These are phyloP conservation scores for Trebouxia sp. DNA, from an alignment of 139 green algal species.

Conservation along the genomic window DNA sequence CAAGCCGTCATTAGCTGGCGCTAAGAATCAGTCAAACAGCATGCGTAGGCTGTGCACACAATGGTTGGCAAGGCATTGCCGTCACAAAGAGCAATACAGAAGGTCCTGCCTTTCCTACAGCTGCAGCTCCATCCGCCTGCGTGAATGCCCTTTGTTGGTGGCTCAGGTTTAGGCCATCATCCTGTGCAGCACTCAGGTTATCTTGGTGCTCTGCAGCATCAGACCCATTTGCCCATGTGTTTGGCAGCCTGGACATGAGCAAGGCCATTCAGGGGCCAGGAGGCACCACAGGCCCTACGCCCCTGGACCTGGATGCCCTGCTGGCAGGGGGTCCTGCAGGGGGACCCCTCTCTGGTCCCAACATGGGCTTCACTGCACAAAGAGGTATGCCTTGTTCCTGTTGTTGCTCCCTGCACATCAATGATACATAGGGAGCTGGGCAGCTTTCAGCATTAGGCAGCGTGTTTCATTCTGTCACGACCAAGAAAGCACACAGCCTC, in stretches of 20 bases:
- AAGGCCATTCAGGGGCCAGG: background rate
- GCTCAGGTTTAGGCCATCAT: background rate
- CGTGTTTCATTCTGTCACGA: too few relatives aligned
- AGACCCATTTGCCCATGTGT: constrained; percentile 10
- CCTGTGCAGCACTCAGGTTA: background rate
- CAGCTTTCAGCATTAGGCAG: constrained; percentile 19
- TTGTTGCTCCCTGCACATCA: background rate
- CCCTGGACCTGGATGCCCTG: background rate
- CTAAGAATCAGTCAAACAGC: too few relatives aligned
- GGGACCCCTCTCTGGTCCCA: constrained; percentile 10
- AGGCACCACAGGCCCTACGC: background rate
- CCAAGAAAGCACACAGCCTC: too few relatives aligned
- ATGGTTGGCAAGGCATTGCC: too few relatives aligned
- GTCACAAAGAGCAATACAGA: too few relatives aligned
- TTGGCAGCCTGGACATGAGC: constrained; percentile 12
- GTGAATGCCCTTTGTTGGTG: too few relatives aligned
- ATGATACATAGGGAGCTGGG: background rate
- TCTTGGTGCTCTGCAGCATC: background rate
- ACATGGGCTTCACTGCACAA: background rate
- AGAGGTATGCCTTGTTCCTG: background rate
- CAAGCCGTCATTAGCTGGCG: too few relatives aligned
- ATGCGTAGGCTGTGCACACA: too few relatives aligned
- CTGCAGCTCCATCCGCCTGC: too few relatives aligned
- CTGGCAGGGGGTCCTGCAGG: background rate
- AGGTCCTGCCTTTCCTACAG: too few relatives aligned